Percentiles rank a stretch among this genome's conserved stretches.
phyloP scores from a whole-genome alignment of 2,329 filamentous ascomycete species.

The Aspergillus sp. region DNA sequence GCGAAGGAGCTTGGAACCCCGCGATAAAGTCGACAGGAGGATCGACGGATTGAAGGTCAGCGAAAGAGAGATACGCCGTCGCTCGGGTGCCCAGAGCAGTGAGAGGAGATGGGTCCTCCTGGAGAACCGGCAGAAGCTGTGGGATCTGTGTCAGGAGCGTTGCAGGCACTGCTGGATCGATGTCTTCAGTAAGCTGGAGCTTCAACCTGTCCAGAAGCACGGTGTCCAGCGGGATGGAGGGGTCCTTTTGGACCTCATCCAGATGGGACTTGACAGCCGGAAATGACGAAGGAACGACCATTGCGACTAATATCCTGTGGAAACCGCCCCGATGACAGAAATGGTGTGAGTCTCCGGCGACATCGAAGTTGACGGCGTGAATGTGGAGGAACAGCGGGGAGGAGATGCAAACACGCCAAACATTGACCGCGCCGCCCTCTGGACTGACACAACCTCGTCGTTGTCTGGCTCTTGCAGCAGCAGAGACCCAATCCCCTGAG shows the following conservation, averaged over 20 bases:
- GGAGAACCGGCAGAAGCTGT: constrained; percentile 44
- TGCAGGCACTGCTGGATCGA: constrained; percentile 29
- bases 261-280: constrained; percentile 36
- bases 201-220: constrained; percentile 45
- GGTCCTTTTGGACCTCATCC: constrained; percentile 36
- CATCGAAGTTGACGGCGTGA: not conserved
- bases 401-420: constrained; percentile 26
- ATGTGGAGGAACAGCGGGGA: constrained; percentile 15
- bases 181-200: constrained; percentile 33
- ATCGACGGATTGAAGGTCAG: constrained; percentile 41
- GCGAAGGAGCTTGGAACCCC: constrained; percentile 44
- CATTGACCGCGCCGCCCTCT: constrained; percentile 13
- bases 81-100: constrained; percentile 46
- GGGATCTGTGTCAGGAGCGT: constrained; percentile 41
- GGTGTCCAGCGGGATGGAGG: constrained; percentile 39
- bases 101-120: constrained; percentile 51
- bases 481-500: too few relatives aligned
- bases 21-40: constrained; percentile 47
- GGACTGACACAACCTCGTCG: not conserved
- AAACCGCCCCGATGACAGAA: too few relatives aligned
- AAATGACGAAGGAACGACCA: constrained; percentile 30
- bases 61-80: constrained; percentile 42
- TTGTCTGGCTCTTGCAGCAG: too few relatives aligned
- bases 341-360: too few relatives aligned
- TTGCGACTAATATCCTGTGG: constrained; percentile 7